phyloP scores from a whole-genome alignment of 768 basidiomycete species.

The Tulasnella sp. region DNA sequence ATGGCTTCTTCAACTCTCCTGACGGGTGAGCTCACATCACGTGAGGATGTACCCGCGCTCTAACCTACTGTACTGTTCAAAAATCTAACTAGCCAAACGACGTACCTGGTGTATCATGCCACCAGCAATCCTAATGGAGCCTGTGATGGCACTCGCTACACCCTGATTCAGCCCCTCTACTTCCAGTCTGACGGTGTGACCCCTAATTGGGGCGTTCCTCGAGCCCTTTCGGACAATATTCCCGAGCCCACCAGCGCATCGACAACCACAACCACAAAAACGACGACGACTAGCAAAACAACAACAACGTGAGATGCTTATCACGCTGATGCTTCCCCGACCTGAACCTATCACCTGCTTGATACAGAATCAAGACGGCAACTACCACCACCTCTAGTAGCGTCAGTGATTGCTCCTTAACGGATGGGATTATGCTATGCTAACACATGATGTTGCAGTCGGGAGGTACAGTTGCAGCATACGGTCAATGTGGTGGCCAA shows the following conservation, averaged over 20 bases:
- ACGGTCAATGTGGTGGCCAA: background rate
- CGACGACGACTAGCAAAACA: background rate
- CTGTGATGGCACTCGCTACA: constrained; percentile 13
- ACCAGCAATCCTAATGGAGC: constrained; percentile 4
- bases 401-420: background rate
- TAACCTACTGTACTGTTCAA: background rate
- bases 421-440: background rate
- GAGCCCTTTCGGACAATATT: background rate
- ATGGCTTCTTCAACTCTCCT: constrained; percentile 14
- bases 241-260: background rate
- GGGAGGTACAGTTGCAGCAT: background rate
- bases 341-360: too few relatives aligned
- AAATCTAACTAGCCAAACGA: background rate
- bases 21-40: background rate
- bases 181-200: constrained; percentile 3
- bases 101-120: constrained; percentile 8
- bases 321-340: too few relatives aligned
- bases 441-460: background rate
- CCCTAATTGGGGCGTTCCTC: background rate
- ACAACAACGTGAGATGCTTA: too few relatives aligned
- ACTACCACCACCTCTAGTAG: background rate
- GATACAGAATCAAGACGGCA: background rate
- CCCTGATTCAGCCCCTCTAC: constrained; percentile 11
- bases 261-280: background rate
- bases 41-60: background rate